Percentiles rank a stretch among this genome's conserved stretches.
These are phyloP conservation scores for Coffea canephora DNA, from an alignment of 257 asterid species.

Conservation along the genomic window DNA sequence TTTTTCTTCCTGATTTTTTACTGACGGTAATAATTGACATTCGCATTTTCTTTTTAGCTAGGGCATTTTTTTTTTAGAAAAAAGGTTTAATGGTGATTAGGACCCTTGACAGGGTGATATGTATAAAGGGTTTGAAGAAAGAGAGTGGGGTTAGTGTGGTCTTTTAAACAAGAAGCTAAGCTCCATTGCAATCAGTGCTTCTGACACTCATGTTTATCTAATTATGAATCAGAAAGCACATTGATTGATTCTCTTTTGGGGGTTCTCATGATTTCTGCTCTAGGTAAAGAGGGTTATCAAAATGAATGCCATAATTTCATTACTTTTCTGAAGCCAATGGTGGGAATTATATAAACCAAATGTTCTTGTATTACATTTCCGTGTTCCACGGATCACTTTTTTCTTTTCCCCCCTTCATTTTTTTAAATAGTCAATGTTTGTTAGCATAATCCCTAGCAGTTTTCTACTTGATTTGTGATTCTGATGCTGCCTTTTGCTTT, in stretches of 20 bases:
- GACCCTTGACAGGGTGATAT: slow-evolving; percentile 9
- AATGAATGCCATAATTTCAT: slow-evolving; percentile 32
- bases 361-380: slow-evolving; percentile 4
- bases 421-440: neutral
- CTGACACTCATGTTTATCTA: slow-evolving; percentile 37
- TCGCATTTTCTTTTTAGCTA: neutral
- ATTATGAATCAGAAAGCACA: slow-evolving; percentile 46
- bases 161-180: slow-evolving; percentile 31
- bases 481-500: neutral
- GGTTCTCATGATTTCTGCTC: slow-evolving; percentile 43
- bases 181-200: slow-evolving; percentile 29
- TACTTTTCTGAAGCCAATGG: slow-evolving; percentile 29
- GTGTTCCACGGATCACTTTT: slow-evolving; percentile 7
- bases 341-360: slow-evolving; percentile 9
- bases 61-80: neutral
- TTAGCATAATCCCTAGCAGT: neutral
- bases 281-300: slow-evolving; percentile 36
- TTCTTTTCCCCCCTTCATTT: slow-evolving; percentile 1
- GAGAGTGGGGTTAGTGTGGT: slow-evolving; percentile 43
- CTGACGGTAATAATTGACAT: neutral
- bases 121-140: slow-evolving; percentile 15
- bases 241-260: slow-evolving; percentile 39
- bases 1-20: neutral
- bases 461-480: neutral
- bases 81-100: slow-evolving; percentile 1